Base-by-base conservation (phyloP, 805 yeast species). In the Pichia membranifaciens region DNA sequence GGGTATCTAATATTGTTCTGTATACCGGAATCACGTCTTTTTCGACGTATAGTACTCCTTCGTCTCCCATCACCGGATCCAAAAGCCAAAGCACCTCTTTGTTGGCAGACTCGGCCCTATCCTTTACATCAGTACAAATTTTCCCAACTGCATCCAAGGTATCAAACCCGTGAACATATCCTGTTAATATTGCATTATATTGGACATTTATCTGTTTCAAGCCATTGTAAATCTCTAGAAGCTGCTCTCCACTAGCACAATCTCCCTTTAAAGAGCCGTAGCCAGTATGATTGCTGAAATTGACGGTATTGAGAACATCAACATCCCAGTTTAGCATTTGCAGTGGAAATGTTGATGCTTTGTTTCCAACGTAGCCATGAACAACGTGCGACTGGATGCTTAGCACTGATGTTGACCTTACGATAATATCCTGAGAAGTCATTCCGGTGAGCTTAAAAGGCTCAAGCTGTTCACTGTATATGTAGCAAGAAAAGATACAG, bases 21-120 rank as follows among this genome's bases (percentile, higher is more conserved):
- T 83, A 82, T 4, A 74, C 75, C 0, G 95, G 83, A 5, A 85
- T 74, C 29, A 78, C 74, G 44, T 76, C 66, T 51, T 69, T 61
- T 45, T 77, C 75, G 3, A 84, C 93, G 54, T 84, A 84, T 20
- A 84, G 53, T 49, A 74, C 73, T 21, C 87, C 87, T 56, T 83
- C 85, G 59, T 84, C 93, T 1, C 93, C 93, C 81, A 84, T 76
- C 0, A 84, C 90, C 0, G 93, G 91, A 57, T 84, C 93, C 52
- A 84, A 64, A 21, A 84, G 64, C 78, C 87, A 82, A 5, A 76
- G 43, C 5, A 71, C 49, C 1, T 42, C 18, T 7, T 17, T 29
- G 6, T 25, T 36, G 5, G 20, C 21, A 0, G 60, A 49, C 0
- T 73, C 66, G 34, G 65, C 59, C 8, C 48, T 44, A 7, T 28